Conservation (phyloP, 1,284 basidiomycete species). For the Cystobasidiaceae sp. region DNA sequence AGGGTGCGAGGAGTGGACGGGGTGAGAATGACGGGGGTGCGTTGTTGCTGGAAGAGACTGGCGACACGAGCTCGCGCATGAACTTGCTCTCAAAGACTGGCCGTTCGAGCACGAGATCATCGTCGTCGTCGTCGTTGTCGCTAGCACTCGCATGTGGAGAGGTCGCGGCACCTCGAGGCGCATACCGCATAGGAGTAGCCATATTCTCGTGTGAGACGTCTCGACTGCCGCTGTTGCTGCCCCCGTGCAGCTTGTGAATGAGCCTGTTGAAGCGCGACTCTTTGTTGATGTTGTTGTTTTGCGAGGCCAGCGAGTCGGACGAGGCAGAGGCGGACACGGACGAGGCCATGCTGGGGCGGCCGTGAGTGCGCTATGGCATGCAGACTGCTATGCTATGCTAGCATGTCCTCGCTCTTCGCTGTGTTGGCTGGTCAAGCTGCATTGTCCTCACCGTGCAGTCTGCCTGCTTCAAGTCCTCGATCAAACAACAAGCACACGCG, state of each 20-base stretch:
- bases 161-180: not conserved
- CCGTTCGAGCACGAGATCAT: slow-evolving; percentile 11
- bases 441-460: too few relatives aligned
- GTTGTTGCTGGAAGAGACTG: not conserved
- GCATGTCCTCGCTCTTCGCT: too few relatives aligned
- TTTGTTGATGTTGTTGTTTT: not conserved
- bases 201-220: too few relatives aligned
- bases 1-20: not conserved
- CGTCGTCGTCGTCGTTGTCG: slow-evolving; percentile 1
- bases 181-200: slow-evolving; percentile 11
- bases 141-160: not conserved
- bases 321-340: not conserved
- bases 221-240: slow-evolving; percentile 3
- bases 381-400: not conserved
- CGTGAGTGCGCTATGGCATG: not conserved
- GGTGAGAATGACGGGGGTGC: not conserved
- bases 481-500: too few relatives aligned
- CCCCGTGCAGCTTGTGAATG: slow-evolving; percentile 13
- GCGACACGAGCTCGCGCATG: slow-evolving; percentile 23
- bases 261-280: slow-evolving; percentile 30
- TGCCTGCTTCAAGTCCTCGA: too few relatives aligned
- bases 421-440: too few relatives aligned
- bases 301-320: not conserved
- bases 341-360: slow-evolving; percentile 5
- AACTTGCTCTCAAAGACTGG: slow-evolving; percentile 29